These are phyloP conservation scores for Malania oleifera DNA, from an alignment of 164 flowering plant genomes.

Conservation along the genomic window DNA sequence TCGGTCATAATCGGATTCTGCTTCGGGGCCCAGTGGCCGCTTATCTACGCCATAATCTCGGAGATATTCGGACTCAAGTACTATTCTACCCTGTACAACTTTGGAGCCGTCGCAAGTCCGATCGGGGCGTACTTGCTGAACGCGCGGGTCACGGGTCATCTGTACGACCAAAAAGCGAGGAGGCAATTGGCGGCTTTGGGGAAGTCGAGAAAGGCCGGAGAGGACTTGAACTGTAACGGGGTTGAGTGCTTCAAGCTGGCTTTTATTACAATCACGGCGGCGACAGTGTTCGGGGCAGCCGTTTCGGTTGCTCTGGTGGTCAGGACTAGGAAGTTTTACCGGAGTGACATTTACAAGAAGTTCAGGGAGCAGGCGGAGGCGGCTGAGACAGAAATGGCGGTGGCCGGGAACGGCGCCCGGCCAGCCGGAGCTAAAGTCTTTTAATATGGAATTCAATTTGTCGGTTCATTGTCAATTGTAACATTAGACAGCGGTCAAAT, in stretches of 20 bases:
- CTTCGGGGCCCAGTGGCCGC: slow-evolving; percentile 56
- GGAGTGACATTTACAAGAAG: slow-evolving; percentile 22
- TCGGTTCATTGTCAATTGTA: too few species aligned
- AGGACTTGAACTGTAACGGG: slow-evolving; percentile 38
- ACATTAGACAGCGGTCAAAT: too few species aligned
- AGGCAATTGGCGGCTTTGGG: slow-evolving; percentile 34
- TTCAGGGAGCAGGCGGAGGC: slow-evolving; percentile 17
- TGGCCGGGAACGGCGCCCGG: too few species aligned
- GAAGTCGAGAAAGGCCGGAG: slow-evolving; percentile 11
- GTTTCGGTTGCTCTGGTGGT: slow-evolving; percentile 32
- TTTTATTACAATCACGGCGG: slow-evolving; percentile 35
- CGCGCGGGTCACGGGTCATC: slow-evolving; percentile 43
- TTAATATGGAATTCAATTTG: too few species aligned
- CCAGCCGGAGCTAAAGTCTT: too few species aligned
- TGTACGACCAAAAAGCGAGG: slow-evolving; percentile 40
- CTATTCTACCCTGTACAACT: slow-evolving; percentile 57
- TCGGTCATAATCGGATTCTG: slow-evolving; percentile 54
- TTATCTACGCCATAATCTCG: slow-evolving; percentile 51
- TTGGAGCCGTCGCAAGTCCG: slow-evolving; percentile 52
- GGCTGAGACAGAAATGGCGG: slow-evolving; percentile 12
- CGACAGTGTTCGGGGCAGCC: slow-evolving; percentile 27
- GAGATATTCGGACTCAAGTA: slow-evolving; percentile 66
- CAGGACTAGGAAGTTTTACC: slow-evolving; percentile 42
- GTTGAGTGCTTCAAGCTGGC: slow-evolving; percentile 34
- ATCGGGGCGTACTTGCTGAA: slow-evolving; percentile 51